phyloP scores from a whole-genome alignment of 345 rosid species.

The Triadica sebifera region DNA sequence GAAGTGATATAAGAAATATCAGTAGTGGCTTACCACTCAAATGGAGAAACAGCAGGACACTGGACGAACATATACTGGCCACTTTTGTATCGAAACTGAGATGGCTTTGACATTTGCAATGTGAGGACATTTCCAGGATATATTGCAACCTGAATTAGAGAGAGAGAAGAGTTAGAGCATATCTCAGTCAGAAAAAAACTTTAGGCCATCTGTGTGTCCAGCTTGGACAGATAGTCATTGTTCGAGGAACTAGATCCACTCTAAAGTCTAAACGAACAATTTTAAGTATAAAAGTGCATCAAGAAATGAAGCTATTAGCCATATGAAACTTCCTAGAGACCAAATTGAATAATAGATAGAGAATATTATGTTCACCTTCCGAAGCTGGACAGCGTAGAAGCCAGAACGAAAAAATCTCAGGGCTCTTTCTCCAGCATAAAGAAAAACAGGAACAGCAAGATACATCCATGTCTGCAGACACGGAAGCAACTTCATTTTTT shows the following conservation, averaged over 20 bases:
- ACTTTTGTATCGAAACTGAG: constrained; percentile 84
- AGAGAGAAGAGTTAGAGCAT: background rate
- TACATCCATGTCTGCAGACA: constrained; percentile 88
- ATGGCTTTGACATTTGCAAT: constrained; percentile 92
- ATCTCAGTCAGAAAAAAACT: background rate
- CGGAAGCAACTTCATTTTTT: background rate
- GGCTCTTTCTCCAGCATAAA: constrained; percentile 84
- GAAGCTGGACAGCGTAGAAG: constrained; percentile 62
- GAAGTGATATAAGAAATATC: background rate
- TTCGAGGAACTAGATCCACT: background rate
- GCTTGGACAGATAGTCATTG: background rate
- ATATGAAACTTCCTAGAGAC: background rate
- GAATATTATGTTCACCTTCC: constrained; percentile 47
- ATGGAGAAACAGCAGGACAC: constrained; percentile 97
- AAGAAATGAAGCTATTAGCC: background rate
- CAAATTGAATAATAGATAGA: background rate
- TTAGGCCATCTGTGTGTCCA: background rate
- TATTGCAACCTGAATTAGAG: constrained; percentile 67
- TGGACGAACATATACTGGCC: constrained; percentile 99
- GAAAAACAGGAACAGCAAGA: constrained; percentile 72
- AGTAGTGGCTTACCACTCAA: constrained; percentile 63
- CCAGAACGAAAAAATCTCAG: constrained; percentile 91
- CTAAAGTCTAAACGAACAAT: background rate
- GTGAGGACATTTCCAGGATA: constrained; percentile 96
- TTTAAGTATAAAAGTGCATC: background rate